Percentiles rank a stretch among this genome's conserved stretches.
phyloP scores from a whole-genome alignment of 75 land plant species.

The Pinus tabuliformis region DNA sequence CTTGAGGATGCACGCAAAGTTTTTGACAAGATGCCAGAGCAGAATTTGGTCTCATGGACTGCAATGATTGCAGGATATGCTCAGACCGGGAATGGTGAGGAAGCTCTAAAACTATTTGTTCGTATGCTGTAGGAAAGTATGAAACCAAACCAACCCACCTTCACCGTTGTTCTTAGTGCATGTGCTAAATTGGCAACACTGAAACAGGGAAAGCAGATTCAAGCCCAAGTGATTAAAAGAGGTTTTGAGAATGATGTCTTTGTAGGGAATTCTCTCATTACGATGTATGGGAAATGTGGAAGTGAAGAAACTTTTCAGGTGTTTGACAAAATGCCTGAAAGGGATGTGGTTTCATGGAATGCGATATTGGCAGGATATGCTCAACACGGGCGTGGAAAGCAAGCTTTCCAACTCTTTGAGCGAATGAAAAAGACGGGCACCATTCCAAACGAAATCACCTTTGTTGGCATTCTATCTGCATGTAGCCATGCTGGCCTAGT shows the following conservation, averaged over 20 bases:
- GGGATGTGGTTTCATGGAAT: constrained; percentile 60
- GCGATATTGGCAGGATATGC: constrained; percentile 58
- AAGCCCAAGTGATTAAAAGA: constrained; percentile 45
- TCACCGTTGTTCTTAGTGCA: constrained; percentile 50
- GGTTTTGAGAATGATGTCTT: constrained; percentile 26
- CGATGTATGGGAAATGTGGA: constrained; percentile 70
- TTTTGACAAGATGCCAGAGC: constrained; percentile 37
- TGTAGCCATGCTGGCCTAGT: constrained; percentile 61
- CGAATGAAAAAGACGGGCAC: constrained; percentile 21
- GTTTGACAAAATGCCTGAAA: constrained; percentile 31
- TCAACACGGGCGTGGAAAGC: constrained; percentile 45
- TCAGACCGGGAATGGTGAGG: constrained; percentile 43
- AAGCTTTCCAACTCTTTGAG: constrained; percentile 42
- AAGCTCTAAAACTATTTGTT: constrained; percentile 47
- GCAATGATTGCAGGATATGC: constrained; percentile 57
- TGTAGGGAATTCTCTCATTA: constrained; percentile 49
- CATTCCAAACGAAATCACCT: constrained; percentile 48
- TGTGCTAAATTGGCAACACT: constrained; percentile 50
- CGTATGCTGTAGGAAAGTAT: constrained; percentile 47
- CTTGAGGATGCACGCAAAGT: constrained; percentile 23
- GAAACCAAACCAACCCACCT: constrained; percentile 37
- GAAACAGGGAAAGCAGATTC: constrained; percentile 52
- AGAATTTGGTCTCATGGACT: constrained; percentile 64
- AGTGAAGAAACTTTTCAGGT: constrained; percentile 36
- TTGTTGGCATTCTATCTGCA: constrained; percentile 49